These are phyloP conservation scores for Polysphondylium violaceum DNA, from an alignment of 78 protist species.

Conservation along the genomic window DNA sequence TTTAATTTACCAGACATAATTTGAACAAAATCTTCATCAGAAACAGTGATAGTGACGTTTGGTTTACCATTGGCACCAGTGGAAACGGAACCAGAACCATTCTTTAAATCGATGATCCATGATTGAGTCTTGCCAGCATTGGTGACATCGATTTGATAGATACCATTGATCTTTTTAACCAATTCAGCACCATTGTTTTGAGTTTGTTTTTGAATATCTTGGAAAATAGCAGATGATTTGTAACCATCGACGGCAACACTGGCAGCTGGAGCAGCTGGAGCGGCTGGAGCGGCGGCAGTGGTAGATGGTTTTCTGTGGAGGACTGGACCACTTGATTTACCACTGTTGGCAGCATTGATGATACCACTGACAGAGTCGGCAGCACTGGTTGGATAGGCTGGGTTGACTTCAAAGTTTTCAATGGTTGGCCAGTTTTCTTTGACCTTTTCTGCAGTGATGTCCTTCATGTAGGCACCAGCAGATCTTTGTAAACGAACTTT, in stretches of 20 bases:
- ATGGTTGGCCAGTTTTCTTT: conserved; percentile 51
- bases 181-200: conserved; percentile 56
- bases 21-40: conserved; percentile 70
- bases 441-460: conserved; percentile 48
- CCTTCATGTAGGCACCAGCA: conserved; percentile 63
- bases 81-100: conserved; percentile 40
- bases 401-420: conserved; percentile 31
- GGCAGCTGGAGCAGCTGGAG: conserved; percentile 39
- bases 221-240: conserved; percentile 34
- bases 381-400: conserved; percentile 76
- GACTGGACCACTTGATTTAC: no score
- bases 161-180: conserved; percentile 80
- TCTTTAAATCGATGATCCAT: conserved; percentile 78
- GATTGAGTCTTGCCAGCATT: conserved; percentile 45
- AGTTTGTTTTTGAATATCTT: conserved; percentile 32
- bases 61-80: conserved; percentile 29
- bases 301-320: not conserved
- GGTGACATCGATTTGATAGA: conserved; percentile 52
- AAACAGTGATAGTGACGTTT: conserved; percentile 59
- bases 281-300: not conserved
- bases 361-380: conserved; percentile 61
- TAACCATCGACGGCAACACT: conserved; percentile 54
- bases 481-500: conserved; percentile 83
- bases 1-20: conserved; percentile 82
- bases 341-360: conserved; percentile 24